Evolutionary conservation across 2,329 filamentous ascomycete genomes (phyloP), one percentile per base, ranked within the genome.

Genomic region (Paecilomyces formosus): DNA sequence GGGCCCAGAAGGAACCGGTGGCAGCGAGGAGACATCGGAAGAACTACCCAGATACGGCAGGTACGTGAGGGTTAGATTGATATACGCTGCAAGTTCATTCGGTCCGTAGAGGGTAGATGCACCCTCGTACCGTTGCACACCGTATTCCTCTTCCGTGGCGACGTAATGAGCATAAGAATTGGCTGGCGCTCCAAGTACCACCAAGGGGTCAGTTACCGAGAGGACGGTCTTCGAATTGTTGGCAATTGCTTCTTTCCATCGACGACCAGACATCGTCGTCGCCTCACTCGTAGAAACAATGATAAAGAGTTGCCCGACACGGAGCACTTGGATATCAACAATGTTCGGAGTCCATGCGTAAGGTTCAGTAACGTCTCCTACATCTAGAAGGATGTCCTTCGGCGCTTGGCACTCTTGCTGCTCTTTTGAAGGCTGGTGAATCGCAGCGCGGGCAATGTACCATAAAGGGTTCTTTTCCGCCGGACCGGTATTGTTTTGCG

Each of bases 311-410:
- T 94, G 89, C 0, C 93, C 93, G 0, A 93, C 88, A 12, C 93
- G 88, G 13, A 97, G 80, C 30, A 88, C 81, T 70, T 97, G 93
- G 9, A 97, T 82, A 70, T 97, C 91, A 53, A 96, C 92, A 53
- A 97, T 86, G 65, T 97, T 97, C 0, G 93, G 90, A 0, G 88
- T 87, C 93, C 93, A 97, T 6, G 84, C 78, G 72, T 97, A 97
- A 0, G 93, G 93, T 9, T 75, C 76, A 3, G 79, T 78, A n/a
- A 92, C 83, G 69, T 92, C 88, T 45, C 93, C 93, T 1, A 96
- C 90, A 64, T 97, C 92, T 1, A 97, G 82, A 0, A 97, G 80
- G 58, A 97, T 88, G 0, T 90, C 88, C 70, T 97, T 97, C 1
- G 88, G 84, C 24, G 80, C 80, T 64, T 97, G 93, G 67, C 93